These are phyloP conservation scores for Nannochloris sp. DNA, from an alignment of 139 green algal species.

Conservation along the genomic window DNA sequence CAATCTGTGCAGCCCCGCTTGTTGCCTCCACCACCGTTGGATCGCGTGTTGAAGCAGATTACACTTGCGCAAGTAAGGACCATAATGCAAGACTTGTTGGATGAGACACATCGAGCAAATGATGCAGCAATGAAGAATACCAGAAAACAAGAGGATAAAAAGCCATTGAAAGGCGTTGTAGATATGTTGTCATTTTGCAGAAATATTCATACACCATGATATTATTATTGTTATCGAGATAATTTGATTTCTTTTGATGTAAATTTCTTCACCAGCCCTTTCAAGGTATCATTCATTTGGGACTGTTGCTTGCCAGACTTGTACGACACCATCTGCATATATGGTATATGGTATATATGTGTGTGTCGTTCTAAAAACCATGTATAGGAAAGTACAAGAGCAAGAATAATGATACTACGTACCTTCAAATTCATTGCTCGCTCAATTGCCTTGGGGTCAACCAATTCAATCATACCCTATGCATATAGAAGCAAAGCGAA, in stretches of 20 bases:
- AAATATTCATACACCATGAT: not conserved
- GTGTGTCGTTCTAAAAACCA: not conserved
- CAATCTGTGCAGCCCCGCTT: slow-evolving; percentile 40
- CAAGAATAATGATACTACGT: not conserved
- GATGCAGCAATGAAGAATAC: not conserved
- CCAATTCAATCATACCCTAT: slow-evolving; percentile 15
- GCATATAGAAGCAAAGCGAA: not conserved
- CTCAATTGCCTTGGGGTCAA: slow-evolving; percentile 17
- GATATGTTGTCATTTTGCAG: slow-evolving; percentile 3
- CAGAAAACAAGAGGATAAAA: not conserved
- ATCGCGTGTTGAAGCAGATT: slow-evolving; percentile 39
- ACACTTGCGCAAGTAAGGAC: slow-evolving; percentile 25
- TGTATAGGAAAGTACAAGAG: not conserved
- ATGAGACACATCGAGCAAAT: slow-evolving; percentile 31
- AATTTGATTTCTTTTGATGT: slow-evolving; percentile 3
- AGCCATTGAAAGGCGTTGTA: not conserved
- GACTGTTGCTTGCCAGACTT: no score
- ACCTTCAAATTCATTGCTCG: slow-evolving; percentile 21
- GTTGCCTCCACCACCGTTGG: slow-evolving; percentile 31
- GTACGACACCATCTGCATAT: not conserved
- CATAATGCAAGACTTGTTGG: slow-evolving; percentile 37
- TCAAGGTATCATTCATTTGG: not conserved
- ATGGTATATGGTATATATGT: not conserved
- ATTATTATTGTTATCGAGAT: not conserved
- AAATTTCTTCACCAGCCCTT: slow-evolving; percentile 1